Percentiles rank a stretch among this genome's conserved stretches.
phyloP scores from a whole-genome alignment of 305 asterid genomes.

The Coffea humblotiana region DNA sequence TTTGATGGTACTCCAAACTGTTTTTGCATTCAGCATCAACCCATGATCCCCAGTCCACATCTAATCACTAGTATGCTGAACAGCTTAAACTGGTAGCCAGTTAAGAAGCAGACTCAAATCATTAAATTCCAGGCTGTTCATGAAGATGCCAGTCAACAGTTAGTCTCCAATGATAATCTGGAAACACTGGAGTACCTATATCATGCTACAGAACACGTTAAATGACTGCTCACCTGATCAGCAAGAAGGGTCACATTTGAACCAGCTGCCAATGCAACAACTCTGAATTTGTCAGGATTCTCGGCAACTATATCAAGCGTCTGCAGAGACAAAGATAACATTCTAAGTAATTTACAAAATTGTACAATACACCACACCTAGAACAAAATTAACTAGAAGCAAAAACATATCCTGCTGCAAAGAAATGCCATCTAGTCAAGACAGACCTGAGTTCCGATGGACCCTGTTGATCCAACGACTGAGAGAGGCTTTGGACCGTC shows the following conservation, averaged over 20 bases:
- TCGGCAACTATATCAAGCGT: constrained; percentile 95
- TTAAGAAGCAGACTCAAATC: background rate
- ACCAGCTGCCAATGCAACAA: constrained; percentile 98
- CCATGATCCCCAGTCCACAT: background rate
- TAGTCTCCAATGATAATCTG: background rate
- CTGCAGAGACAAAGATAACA: constrained; percentile 44
- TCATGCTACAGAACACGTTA: constrained; percentile 1
- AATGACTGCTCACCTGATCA: constrained; percentile 64
- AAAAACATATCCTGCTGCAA: background rate
- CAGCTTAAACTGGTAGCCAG: background rate
- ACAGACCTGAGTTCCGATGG: constrained; percentile 92
- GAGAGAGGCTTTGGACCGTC: constrained; percentile 96
- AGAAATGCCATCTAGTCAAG: background rate
- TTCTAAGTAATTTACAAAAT: constrained; percentile 24
- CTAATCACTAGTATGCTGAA: background rate
- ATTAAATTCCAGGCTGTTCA: background rate
- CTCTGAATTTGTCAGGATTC: constrained; percentile 83
- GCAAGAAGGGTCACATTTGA: constrained; percentile 95
- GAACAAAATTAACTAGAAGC: constrained; percentile 2
- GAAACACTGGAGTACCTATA: background rate
- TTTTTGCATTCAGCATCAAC: background rate
- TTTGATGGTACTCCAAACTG: background rate
- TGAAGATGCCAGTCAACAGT: background rate
- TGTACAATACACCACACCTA: constrained; percentile 6
- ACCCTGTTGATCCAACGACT: constrained; percentile 94